Conservation (phyloP, 2,329 filamentous ascomycete species). For the Bretziella fagacearum region DNA sequence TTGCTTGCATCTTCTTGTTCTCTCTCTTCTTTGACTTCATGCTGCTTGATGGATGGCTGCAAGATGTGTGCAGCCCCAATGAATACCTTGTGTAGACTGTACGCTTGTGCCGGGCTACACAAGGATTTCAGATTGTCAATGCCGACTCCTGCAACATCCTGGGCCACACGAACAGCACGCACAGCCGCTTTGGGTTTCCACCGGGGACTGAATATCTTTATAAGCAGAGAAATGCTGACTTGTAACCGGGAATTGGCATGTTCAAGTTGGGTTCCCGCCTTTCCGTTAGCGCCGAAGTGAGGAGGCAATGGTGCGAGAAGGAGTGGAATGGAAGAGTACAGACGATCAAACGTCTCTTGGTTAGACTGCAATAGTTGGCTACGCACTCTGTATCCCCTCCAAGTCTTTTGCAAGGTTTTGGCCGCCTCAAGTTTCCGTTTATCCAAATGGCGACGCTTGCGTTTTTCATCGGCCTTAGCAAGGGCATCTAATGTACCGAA, state of each 20-base stretch:
- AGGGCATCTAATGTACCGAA: constrained; percentile 56
- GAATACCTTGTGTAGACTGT: background rate
- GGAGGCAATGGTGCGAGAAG: too few species aligned
- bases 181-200: background rate
- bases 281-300: too few species aligned
- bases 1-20: background rate
- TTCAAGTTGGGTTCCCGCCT: background rate
- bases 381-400: constrained; percentile 60
- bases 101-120: background rate
- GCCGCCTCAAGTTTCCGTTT: constrained; percentile 59
- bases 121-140: background rate
- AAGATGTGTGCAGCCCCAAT: background rate
- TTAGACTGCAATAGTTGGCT: constrained; percentile 37
- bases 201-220: background rate
- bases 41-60: background rate
- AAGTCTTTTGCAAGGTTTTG: constrained; percentile 58
- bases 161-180: background rate
- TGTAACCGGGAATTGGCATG: background rate
- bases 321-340: constrained; percentile 25
- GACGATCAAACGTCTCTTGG: constrained; percentile 44
- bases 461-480: constrained; percentile 72
- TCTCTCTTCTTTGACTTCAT: background rate
- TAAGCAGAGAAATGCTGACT: background rate
- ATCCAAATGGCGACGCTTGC: constrained; percentile 63
- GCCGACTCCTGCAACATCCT: background rate